Base-by-base conservation (phyloP, 495 filamentous ascomycete species). In the Penicillium pancosmium region DNA sequence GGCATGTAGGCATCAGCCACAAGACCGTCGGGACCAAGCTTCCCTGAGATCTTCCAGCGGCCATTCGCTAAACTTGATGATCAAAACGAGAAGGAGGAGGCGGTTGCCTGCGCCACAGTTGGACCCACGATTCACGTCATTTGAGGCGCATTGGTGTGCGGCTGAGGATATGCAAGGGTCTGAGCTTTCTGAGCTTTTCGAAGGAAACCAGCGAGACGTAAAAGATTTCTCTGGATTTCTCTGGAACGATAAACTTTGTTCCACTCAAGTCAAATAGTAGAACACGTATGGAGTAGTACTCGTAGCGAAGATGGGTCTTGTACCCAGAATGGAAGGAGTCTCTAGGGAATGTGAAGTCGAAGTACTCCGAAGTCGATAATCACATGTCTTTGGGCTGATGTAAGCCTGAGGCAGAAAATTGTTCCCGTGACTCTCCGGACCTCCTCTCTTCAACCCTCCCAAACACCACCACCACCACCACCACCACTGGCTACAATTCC, bases 121-220 rank as follows among this genome's bases (percentile, higher is more conserved):
- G n/a, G 41, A 44, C 41, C 41, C 41, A 44, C 41, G 41, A 44
- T 44, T 15, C 41, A 44, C 41, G 41, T 44, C 41, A 44, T 19
- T 12, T 13, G 0, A 5, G 36, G 9, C 9, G 9, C 11, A n/a
- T 38, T n/a, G 15, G 41, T 18, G 41, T 44, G 41, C 41, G 41
- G 41, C 41, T 44, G 41, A 44, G 41, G 16, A 44, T 44, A 44
- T 44, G 41, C 41, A 44, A 44, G 41, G 41, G 41, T 44, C 41
- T 19, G 15, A 44, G 16, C 41, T 16, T n/a, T n/a, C 4, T 23
- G 23, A 23, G 23, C 23, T 23, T 23, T 23, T 23, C 23, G 23
- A 23, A 23, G 23, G 23, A 23, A 23, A 23, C 3, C 23, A 23
- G 23, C 23, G 23, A 23, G 23, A 23, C 2, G 23, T 23, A 23